Evolutionary conservation across 768 basidiomycete species (phyloP).

Genomic region (Suillus ampliporus): DNA sequence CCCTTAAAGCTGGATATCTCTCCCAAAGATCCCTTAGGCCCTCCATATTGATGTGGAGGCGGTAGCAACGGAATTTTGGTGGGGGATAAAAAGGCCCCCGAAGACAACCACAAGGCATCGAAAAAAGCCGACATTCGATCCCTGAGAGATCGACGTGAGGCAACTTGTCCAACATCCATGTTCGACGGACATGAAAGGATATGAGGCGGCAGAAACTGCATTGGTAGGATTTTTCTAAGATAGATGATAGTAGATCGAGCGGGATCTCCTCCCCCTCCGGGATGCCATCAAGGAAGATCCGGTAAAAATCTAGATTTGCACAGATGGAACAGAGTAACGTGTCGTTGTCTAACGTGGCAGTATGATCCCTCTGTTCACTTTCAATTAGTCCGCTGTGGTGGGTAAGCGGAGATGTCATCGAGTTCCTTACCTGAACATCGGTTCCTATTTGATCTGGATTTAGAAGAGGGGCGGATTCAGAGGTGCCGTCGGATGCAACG

Average conservation of each 20-base stretch:
- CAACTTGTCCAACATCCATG: conserved; percentile 5
- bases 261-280: neutral
- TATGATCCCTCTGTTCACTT: neutral
- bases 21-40: neutral
- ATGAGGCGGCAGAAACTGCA: conserved; percentile 15
- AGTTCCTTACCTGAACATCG: neutral
- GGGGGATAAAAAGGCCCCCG: neutral
- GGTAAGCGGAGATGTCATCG: neutral
- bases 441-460: neutral
- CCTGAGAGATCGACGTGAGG: neutral
- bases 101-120: neutral
- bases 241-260: neutral
- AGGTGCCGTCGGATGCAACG: neutral
- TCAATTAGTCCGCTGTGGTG: neutral
- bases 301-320: conserved; percentile 10
- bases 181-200: conserved; percentile 3
- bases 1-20: neutral
- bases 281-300: conserved; percentile 11
- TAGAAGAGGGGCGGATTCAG: neutral
- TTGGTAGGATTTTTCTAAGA: conserved; percentile 10
- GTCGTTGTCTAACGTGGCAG: neutral
- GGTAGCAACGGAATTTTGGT: conserved; percentile 3
- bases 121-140: too few relatives aligned
- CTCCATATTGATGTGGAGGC: conserved; percentile 9
- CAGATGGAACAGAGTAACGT: conserved; percentile 7